Conservation (phyloP, 164 flowering plant species). For the Magnolia sinica region DNA sequence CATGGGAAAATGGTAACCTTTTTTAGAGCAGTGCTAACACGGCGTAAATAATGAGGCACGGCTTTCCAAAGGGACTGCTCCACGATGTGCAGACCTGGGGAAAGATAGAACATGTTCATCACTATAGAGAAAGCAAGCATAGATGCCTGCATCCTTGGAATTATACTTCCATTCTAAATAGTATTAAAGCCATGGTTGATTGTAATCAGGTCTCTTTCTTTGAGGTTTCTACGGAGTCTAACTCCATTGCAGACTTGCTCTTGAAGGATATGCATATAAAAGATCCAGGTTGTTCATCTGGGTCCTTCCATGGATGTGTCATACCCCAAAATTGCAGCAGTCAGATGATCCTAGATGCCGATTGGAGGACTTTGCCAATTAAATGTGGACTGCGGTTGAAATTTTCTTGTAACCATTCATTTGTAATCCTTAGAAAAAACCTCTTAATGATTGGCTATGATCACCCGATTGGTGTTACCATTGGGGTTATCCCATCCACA, state of each 20-base stretch:
- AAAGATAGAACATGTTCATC: constrained; percentile 2
- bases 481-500: too few relatives aligned
- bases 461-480: too few relatives aligned
- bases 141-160: not conserved
- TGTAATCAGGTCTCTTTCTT: not conserved
- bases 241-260: not conserved
- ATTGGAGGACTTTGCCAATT: not conserved
- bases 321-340: not conserved
- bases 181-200: not conserved
- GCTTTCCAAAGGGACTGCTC: constrained; percentile 98
- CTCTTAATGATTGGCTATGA: not conserved
- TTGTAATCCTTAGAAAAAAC: not conserved
- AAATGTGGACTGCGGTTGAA: not conserved
- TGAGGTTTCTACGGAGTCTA: not conserved
- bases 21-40: constrained; percentile 88
- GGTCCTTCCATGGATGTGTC: not conserved
- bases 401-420: not conserved
- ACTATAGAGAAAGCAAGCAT: not conserved
- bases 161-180: not conserved
- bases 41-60: constrained; percentile 87
- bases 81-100: constrained; percentile 76
- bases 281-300: not conserved
- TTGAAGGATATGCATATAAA: not conserved
- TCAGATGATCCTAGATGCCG: not conserved
- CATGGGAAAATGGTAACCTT: constrained; percentile 42